These are phyloP conservation scores for Kentomonas sorsogonicus DNA, from an alignment of 208 protist genomes.

Conservation along the genomic window DNA sequence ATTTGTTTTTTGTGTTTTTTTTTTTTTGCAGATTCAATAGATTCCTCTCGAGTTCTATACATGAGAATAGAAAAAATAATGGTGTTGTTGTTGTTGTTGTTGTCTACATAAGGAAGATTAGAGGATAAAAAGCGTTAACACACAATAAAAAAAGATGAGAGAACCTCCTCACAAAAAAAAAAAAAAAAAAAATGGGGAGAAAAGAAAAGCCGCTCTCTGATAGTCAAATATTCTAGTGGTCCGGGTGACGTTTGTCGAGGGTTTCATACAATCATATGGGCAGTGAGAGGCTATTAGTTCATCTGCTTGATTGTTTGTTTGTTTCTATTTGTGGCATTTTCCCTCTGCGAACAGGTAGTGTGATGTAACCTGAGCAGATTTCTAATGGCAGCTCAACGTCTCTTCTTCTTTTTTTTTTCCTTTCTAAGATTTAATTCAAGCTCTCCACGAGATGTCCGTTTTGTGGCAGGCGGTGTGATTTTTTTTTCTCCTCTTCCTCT, in stretches of 20 bases:
- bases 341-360: not conserved
- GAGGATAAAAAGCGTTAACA: not conserved
- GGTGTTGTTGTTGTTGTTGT: not conserved
- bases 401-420: not conserved
- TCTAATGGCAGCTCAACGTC: not conserved
- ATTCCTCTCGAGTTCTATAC: too few relatives aligned
- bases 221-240: too few relatives aligned
- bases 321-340: not conserved
- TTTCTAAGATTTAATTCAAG: not conserved
- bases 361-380: not conserved
- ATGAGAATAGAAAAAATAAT: not conserved
- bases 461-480: too few relatives aligned
- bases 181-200: conserved; percentile 4
- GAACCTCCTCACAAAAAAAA: not conserved
- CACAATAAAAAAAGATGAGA: not conserved
- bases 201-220: too few relatives aligned
- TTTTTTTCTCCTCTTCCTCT: not conserved
- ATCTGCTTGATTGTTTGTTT: not conserved
- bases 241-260: not conserved
- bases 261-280: conserved; percentile 8
- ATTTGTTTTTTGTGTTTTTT: not conserved
- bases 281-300: not conserved
- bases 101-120: not conserved
- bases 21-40: not conserved
- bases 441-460: too few relatives aligned